Evolutionary conservation across 148 eudicot genomes (phyloP).

Genomic region (Fagopyrum homotropicum): DNA sequence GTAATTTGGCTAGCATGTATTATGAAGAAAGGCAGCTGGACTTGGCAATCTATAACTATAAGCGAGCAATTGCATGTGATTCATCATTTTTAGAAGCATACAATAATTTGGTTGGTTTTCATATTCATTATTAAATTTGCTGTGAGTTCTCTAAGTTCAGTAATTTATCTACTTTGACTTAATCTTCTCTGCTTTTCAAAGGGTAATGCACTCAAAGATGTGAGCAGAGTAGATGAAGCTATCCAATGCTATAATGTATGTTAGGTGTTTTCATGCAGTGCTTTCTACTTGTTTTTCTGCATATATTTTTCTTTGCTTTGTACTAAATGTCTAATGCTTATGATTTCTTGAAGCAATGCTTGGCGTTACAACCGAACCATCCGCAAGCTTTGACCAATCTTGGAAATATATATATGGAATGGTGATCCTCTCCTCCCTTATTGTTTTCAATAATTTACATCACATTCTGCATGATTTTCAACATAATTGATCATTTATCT

Average conservation of each 20-base stretch:
- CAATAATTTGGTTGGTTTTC: conserved; percentile 68
- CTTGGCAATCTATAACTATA: conserved; percentile 74
- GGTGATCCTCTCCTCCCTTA: conserved; percentile 33
- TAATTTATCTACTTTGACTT: background rate
- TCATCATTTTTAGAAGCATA: conserved; percentile 89
- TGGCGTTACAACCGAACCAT: conserved; percentile 77
- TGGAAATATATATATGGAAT: conserved; percentile 95
- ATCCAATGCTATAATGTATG: conserved; percentile 81
- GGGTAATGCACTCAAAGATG: conserved; percentile 97
- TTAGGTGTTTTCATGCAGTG: conserved; percentile 8
- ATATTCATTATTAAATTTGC: background rate
- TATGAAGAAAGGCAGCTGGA: conserved; percentile 91
- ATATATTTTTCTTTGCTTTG: background rate
- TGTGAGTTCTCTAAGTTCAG: background rate
- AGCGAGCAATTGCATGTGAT: conserved; percentile 78
- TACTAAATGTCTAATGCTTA: conserved; percentile 5
- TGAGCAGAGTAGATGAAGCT: conserved; percentile 82
- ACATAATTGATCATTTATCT: conserved; percentile 10
- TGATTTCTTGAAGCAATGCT: conserved; percentile 65
- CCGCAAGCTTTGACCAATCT: conserved; percentile 96
- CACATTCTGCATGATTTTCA: background rate
- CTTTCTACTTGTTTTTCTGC: conserved; percentile 3
- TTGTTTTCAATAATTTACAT: background rate
- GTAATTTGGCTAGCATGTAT: conserved; percentile 81
- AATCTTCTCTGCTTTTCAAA: conserved; percentile 17